Base-by-base conservation (phyloP, 2,329 filamentous ascomycete species). In the Cladosporium phlei region DNA sequence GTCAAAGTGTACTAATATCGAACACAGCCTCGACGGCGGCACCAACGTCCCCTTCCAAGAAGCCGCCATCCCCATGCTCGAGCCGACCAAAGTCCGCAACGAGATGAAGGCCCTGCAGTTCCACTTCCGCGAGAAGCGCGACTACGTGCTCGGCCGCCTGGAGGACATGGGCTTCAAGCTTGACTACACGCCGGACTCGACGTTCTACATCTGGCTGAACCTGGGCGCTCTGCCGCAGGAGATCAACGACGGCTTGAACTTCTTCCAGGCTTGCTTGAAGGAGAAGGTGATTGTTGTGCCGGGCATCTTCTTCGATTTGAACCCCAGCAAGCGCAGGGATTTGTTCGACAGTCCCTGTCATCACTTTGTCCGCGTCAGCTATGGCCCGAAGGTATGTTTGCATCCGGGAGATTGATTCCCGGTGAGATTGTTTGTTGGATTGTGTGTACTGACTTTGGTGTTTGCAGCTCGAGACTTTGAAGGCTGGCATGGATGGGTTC, bases 281-380 rank as follows among this genome's bases (percentile, higher is more conserved):
- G 89, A 96, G 74, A 94, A 94, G 76, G 88, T 94, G 56, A 96
- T 96, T 62, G 89, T 96, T 14, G 91, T 97, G 4, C 91, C 91
- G 0, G 91, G 91, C 50, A 97, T 97, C 67, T 97, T 97, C 78
- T 97, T 97, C 66, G 91, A 97, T 62, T 70, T 97, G 54, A 97
- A 97, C 72, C 91, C 91, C 3, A 85, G 86, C 27, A 85, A 88
- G 66, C 79, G 91, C 55, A 78, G 91, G 64, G 91, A 97, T 67
- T 69, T 97, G 57, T 97, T 97, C 56, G 91, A 97, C 70, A 88
- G 82, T 56, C 91, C 91, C 50, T 96, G 91, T 69, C 91, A 97
- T 69, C 72, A 93, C 70, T 94, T 91, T 65, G 86, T 94, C 21
- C 79, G 88, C 43, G 78, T 94, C 58, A 88, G 84, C 47, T 95